phyloP scores from a whole-genome alignment of 129 eudicot genomes.

The Lonicera japonica region DNA sequence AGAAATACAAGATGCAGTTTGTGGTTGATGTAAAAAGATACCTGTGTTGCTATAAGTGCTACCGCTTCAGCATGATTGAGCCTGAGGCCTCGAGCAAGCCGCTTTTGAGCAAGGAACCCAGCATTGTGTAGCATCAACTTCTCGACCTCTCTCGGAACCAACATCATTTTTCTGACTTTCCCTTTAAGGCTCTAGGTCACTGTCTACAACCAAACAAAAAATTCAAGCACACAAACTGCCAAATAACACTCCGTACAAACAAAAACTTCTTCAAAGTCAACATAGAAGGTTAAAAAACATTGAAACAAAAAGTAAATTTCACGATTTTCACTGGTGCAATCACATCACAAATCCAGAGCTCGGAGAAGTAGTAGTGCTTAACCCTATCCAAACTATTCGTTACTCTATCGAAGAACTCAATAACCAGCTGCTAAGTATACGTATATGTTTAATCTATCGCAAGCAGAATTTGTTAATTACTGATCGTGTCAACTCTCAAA shows the following conservation, averaged over 20 bases:
- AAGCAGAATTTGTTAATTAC: too few species aligned
- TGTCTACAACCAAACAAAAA: not conserved
- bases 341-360: too few species aligned
- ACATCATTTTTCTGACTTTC: constrained; percentile 44
- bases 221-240: not conserved
- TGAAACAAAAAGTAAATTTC: not conserved
- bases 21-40: constrained; percentile 7
- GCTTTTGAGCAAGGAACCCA: constrained; percentile 57
- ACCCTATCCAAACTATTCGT: too few species aligned
- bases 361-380: too few species aligned
- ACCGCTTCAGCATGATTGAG: constrained; percentile 81
- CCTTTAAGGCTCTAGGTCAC: not conserved
- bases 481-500: too few species aligned
- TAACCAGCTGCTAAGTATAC: too few species aligned
- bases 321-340: too few species aligned
- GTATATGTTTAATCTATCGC: too few species aligned
- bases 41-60: constrained; percentile 95
- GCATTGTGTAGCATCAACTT: constrained; percentile 82
- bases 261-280: not conserved
- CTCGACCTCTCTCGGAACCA: constrained; percentile 83
- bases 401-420: too few species aligned
- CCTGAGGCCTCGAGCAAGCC: constrained; percentile 53
- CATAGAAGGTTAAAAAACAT: not conserved
- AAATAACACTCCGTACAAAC: too few species aligned
- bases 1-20: not conserved